Evolutionary conservation across 768 basidiomycete genomes (phyloP), one percentile per base, ranked within the genome.

Genomic region (Mycena galericulata): DNA sequence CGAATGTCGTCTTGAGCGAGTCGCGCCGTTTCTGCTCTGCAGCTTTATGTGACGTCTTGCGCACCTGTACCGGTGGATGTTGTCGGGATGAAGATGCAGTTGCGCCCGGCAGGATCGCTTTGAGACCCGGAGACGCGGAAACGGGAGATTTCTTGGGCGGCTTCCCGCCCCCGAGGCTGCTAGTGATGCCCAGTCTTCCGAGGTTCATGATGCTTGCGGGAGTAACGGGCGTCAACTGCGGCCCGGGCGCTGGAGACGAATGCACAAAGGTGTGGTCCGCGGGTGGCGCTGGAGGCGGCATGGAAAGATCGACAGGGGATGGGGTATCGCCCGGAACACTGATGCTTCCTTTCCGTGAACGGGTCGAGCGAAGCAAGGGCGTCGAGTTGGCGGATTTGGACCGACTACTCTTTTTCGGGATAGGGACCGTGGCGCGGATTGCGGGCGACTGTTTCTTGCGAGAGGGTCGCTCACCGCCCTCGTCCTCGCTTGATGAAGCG

Each of bases 1-100:
- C 94, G 74, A 92, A 99, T 5, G 96, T 95, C 18, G 93, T 91
- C 82, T 99, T 99, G 67, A 99, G 89, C 47, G 95, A 96, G 79
- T 99, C 97, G 11, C 98, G 90, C 49, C 98, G 92, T 77, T 97
- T 96, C 78, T 99, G 98, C 79, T 99, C 98, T 7, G 98, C 98
- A 15, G 91, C 94, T 80, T 98, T 99, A 80, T 99, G 94, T 9
- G 94, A 94, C 30, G 91, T 91, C 78, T 94, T 95, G 66, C 89
- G 87, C 51, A 86, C 79, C 38, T 84, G 85, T 30, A 79, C 80
- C 45, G 79, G 78, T 47, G 87, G 70, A 1, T 73, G 72, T 14
- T 67, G 73, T 41, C 58, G 45, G 60, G 64, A 70, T 3, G 58
- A 36, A 1, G 70, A 57, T 3, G 67, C 53, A 18, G 43, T 41